A percentile compares a stretch with the other conserved stretches of the same genome.
phyloP scores from a whole-genome alignment of 2,329 filamentous ascomycete genomes.

The Colletotrichum filicis region DNA sequence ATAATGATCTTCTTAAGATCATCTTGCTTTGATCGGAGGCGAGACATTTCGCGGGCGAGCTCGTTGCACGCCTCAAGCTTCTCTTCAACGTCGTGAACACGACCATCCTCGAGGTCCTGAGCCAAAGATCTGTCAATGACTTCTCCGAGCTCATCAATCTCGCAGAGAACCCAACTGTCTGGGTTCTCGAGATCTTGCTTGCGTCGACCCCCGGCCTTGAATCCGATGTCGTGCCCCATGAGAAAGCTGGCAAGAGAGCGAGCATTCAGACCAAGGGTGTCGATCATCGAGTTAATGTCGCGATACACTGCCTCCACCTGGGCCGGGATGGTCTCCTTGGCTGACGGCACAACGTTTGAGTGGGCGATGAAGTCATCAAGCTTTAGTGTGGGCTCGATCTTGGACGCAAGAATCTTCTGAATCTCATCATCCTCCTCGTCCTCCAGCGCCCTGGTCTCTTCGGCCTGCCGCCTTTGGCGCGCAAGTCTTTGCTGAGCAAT shows the following conservation, averaged over 20 bases:
- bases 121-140: conserved; percentile 74
- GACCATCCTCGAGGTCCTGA: conserved; percentile 72
- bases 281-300: conserved; percentile 93
- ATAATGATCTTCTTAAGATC: conserved; percentile 83
- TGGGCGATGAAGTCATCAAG: conserved; percentile 77
- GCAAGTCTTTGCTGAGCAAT: conserved; percentile 62
- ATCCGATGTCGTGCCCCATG: conserved; percentile 71
- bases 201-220: conserved; percentile 64
- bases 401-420: conserved; percentile 69
- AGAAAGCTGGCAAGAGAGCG: conserved; percentile 74
- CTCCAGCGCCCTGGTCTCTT: conserved; percentile 66
- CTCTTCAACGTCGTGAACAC: conserved; percentile 73
- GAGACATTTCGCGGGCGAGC: conserved; percentile 75
- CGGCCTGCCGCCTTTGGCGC: conserved; percentile 65
- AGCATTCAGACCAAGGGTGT: conserved; percentile 87
- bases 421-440: conserved; percentile 78
- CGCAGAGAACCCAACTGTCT: conserved; percentile 79
- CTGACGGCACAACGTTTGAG: conserved; percentile 62
- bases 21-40: conserved; percentile 79
- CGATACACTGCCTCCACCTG: conserved; percentile 77
- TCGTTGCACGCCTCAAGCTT: conserved; percentile 77
- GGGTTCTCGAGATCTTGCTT: conserved; percentile 75
- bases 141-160: conserved; percentile 75
- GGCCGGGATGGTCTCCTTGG: conserved; percentile 67
- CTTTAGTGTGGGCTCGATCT: conserved; percentile 68